Percentiles rank a stretch among this genome's conserved stretches.
These are phyloP conservation scores for Microcyclosporella mali DNA, from an alignment of 2,329 filamentous ascomycete genomes.

Conservation along the genomic window DNA sequence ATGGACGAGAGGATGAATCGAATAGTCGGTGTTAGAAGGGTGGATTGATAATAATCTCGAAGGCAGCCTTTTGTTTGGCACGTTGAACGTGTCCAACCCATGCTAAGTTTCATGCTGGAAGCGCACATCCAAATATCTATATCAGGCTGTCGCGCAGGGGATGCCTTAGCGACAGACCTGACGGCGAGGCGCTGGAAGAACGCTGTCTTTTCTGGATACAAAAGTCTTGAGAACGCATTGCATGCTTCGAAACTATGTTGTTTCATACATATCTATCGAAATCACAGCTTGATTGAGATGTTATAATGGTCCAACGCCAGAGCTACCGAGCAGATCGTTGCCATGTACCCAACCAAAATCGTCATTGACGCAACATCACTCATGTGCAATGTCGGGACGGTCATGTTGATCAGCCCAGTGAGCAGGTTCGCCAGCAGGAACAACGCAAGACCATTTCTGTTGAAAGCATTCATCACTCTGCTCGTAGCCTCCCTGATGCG, in stretches of 20 bases:
- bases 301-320: constrained; percentile 59
- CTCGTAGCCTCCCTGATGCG: constrained; percentile 68
- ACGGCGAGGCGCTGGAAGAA: too few species aligned
- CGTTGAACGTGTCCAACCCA: too few species aligned
- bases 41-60: constrained; percentile 28
- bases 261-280: neutral
- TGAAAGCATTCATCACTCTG: constrained; percentile 72
- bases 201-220: too few species aligned
- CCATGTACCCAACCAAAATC: constrained; percentile 68
- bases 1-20: constrained; percentile 28
- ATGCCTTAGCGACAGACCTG: too few species aligned
- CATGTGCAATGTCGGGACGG: constrained; percentile 71
- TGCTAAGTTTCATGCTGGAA: too few species aligned
- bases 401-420: constrained; percentile 85
- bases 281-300: constrained; percentile 64
- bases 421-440: constrained; percentile 85
- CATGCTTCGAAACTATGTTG: neutral
- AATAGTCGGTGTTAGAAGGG: constrained; percentile 29
- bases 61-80: too few species aligned
- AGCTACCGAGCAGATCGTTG: constrained; percentile 60
- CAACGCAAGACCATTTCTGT: constrained; percentile 77
- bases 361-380: constrained; percentile 60
- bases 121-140: too few species aligned
- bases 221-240: too few species aligned
- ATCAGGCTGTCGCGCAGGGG: too few species aligned